phyloP scores from a whole-genome alignment of 2,329 filamentous ascomycete species.

The Botrytis paeoniae region DNA sequence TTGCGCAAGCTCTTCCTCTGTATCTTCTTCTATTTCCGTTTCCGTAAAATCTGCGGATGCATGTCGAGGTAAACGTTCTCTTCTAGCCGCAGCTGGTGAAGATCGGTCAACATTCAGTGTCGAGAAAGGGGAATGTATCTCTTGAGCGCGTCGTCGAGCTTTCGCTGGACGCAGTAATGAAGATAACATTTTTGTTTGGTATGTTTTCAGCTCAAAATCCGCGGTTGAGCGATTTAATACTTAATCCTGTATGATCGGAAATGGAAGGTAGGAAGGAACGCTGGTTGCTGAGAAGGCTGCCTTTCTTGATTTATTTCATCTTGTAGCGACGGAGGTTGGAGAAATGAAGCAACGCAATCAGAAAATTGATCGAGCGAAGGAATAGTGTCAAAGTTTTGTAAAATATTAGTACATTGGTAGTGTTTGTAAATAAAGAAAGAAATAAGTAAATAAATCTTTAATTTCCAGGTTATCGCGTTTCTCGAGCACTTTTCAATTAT shows the following conservation, averaged over 20 bases:
- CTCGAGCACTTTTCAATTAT: background rate
- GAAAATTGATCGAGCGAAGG: background rate
- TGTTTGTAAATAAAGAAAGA: background rate
- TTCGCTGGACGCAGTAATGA: conserved; percentile 39
- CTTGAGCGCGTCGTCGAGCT: conserved; percentile 33
- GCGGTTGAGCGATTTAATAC: background rate
- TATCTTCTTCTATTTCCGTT: conserved; percentile 51
- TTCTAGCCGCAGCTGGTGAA: conserved; percentile 28
- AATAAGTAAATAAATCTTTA: background rate
- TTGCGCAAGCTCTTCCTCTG: conserved; percentile 24
- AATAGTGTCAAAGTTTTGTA: background rate
- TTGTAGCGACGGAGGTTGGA: background rate
- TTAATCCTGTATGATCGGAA: background rate
- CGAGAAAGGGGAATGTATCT: conserved; percentile 36
- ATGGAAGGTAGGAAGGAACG: conserved; percentile 5
- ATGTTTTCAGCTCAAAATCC: background rate
- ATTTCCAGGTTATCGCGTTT: conserved; percentile 15
- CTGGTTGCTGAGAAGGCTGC: background rate
- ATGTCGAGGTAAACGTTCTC: conserved; percentile 30
- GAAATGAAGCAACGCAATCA: background rate
- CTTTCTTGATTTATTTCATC: conserved; percentile 9
- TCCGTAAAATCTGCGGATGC: conserved; percentile 65
- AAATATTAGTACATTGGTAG: background rate
- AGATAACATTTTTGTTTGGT: conserved; percentile 37
- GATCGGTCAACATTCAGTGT: conserved; percentile 34